These are phyloP conservation scores for Sporothrix phasma DNA, from an alignment of 2,329 filamentous ascomycete genomes.

Conservation along the genomic window DNA sequence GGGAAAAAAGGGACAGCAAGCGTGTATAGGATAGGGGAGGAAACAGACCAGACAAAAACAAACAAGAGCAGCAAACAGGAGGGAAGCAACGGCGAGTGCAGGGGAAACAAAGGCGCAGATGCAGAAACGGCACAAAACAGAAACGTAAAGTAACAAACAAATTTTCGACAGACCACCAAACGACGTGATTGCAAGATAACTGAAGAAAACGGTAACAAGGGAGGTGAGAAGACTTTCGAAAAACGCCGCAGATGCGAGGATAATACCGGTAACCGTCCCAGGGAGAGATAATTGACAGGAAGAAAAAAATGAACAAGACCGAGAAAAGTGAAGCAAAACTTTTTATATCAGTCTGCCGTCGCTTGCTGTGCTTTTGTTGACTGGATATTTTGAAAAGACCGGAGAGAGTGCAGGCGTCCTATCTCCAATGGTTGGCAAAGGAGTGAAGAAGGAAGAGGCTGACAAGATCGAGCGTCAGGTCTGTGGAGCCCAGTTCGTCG, in stretches of 20 bases:
- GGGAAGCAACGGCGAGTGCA: slow-evolving; percentile 13
- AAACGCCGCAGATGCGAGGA: slow-evolving; percentile 23
- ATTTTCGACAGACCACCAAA: slow-evolving; percentile 3
- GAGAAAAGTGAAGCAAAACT: slow-evolving; percentile 7
- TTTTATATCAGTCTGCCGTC: slow-evolving; percentile 21
- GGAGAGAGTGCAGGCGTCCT: slow-evolving; percentile 32
- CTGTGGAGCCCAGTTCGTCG: slow-evolving; percentile 55
- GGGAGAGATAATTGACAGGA: slow-evolving; percentile 10
- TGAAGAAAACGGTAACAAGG: slow-evolving; percentile 18
- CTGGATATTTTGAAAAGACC: slow-evolving; percentile 33
- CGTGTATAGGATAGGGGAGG: background rate
- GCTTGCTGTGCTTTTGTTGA: slow-evolving; percentile 21
- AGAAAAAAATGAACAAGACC: background rate
- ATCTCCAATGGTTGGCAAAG: slow-evolving; percentile 39
- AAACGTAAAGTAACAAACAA: slow-evolving; percentile 20
- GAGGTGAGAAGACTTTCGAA: slow-evolving; percentile 18
- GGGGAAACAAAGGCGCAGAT: slow-evolving; percentile 19
- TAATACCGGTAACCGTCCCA: slow-evolving; percentile 15
- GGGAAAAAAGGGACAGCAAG: background rate
- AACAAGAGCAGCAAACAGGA: slow-evolving; percentile 16
- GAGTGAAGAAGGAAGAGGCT: slow-evolving; percentile 61
- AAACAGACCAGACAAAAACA: slow-evolving; percentile 15
- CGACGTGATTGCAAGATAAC: slow-evolving; percentile 14
- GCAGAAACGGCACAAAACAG: slow-evolving; percentile 14
- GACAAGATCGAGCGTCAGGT: slow-evolving; percentile 62